Evolutionary conservation across 768 basidiomycete genomes (phyloP), one percentile per base, ranked within the genome.

Genomic region (Tulasnella sp.): DNA sequence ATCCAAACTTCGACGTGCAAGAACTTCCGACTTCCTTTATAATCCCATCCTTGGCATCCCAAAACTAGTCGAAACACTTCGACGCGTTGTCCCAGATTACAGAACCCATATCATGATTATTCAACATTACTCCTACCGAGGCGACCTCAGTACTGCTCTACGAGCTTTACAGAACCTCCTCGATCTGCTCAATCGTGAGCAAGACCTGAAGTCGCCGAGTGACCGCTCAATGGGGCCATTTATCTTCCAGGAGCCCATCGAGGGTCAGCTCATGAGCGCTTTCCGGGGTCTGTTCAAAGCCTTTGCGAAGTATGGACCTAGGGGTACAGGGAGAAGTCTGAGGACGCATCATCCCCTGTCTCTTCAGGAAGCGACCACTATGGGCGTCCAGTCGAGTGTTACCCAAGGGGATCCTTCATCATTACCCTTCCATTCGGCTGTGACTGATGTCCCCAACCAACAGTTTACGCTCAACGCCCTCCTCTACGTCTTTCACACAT

Each of bases 241-340:
- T n/a, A 15, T 38, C 15, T 38, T 38, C 7, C 7, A 38, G 34
- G 34, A 38, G 7, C 15, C 34, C 15, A 32, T 23, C 15, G 51
- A 53, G 19, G 41, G 15, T 8, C 51, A 53, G 19, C 3, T 53
- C 9, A 53, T 41, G 3, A 41, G 32, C 30, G 51, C 81, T 30
- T 92, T 84, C 68, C 80, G 86, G 21, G 80, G 80, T 17, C 68
- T 93, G 42, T 90, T 93, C 67, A 76, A 85, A 17, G 88, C 86
- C 0, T 92, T 89, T 68, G 73, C 75, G 5, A 79, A 78, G 10
- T 81, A 86, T 64, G 86, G 79, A 24, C 60, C 55, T 21, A 32
- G 32, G 11, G 30, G 27, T 41, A 53, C 30, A 1, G 29, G 8
- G 29, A 17, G 17, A 4, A 11, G 17, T 21, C 38, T 41, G 19